Evolutionary conservation across 202 grass and related monocot species (phyloP), one percentile per base, ranked within the genome.

Genomic region (Schoenoplectus tabernaemontani): DNA sequence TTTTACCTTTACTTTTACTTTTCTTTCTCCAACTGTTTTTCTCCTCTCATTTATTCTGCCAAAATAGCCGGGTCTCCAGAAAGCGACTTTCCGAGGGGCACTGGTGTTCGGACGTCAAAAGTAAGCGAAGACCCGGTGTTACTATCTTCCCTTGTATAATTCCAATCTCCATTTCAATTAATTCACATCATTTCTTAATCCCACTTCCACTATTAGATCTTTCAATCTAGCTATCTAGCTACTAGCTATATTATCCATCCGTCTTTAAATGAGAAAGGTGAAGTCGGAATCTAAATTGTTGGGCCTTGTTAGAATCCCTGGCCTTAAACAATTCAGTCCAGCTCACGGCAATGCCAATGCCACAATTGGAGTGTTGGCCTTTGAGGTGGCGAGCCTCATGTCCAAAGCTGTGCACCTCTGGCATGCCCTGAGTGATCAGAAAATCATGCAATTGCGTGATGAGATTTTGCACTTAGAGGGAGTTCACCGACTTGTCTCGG

Each of bases 331-430:
- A 4, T 34, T 38, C 30, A 41, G 4, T 59, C 54, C 70, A 34
- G 5, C 70, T 74, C 44, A 54, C 1, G 70, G 26, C 70, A 74
- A 53, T 74, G 81, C 59, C 61, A 77, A 57, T 4, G 83, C 74
- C 57, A 84, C 47, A 60, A 57, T 97, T 24, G 88, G 83, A 0
- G 82, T 88, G 30, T 26, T 89, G 41, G 76, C 88, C 4, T 82
- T 97, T 61, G 93, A 97, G 84, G 87, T 88, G 59, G 88, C 88
- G 0, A 64, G 87, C 11, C 88, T 91, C 22, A 91, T 97, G 88
- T 91, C 83, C 0, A 83, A 83, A 11, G 80, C 83, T 9, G 76
- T 89, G 0, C 73, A 83, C 8, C 89, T 97, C 7, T 97, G 93
- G 93, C 71, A 88, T 80, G 77, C 87, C 78, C 85, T 97, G 60